Base-by-base conservation (phyloP, 1,284 basidiomycete genomes). In the Coriolopsis trogii region DNA sequence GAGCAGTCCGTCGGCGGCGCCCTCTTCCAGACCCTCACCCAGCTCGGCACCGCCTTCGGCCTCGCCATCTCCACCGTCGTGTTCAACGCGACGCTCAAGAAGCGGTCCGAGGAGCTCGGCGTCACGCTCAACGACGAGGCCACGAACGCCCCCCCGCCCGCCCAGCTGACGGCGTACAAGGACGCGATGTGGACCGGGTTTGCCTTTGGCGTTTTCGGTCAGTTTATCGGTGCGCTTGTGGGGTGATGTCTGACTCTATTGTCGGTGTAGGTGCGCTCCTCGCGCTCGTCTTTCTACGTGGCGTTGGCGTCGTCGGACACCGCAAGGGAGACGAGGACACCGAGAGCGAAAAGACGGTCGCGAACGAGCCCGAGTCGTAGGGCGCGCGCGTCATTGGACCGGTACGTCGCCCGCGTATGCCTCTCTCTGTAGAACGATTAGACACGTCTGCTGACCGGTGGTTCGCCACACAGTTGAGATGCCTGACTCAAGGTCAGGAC, bases 1-100 rank as follows among this genome's bases (percentile, higher is more conserved):
- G 92, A 95, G 63, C 91, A 94, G 67, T 85, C 82, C 63, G 77
- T 93, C 1, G 85, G 87, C 1, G 90, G 89, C 3, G 91, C 83
- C 2, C 58, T 91, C 34, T 90, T 89, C 66, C 85, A 89, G 62
- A 89, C 86, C 24, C 85, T 91, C 80, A 83, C 80, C 3, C 86
- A 88, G 82, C 70, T 93, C 12, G 91, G 91, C 15, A 84, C 84
- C 0, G 80, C 89, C 2, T 78, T 92, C 33, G 91, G 91, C 7
- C 74, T 93, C 13, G 85, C 90, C 13, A 76, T 91, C 28, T 81
- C 85, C 2, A 89, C 88, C 4, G 85, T 93, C 45, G 84, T 91
- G 21, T 86, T 83, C 66, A 78, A 89, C 61, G 67, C 72, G 4
- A 76, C 81, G n/a, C 67, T 78, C 5, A 56, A 44, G 21, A 58